These are phyloP conservation scores for Coemansia sp. DNA, from an alignment of 192 early-diverging fungal species.

Conservation along the genomic window DNA sequence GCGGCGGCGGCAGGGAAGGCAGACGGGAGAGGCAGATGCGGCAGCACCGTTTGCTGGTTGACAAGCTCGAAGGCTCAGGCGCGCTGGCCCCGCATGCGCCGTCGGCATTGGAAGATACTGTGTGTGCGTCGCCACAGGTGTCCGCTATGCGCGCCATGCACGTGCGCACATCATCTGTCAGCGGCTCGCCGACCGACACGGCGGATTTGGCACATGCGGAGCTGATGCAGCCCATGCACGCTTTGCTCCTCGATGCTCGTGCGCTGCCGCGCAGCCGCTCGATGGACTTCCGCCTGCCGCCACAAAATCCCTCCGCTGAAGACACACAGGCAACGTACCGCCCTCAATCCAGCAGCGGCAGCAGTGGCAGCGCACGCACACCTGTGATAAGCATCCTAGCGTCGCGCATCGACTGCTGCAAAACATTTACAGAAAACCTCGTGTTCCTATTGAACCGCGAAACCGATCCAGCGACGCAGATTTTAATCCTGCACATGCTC, in stretches of 20 bases:
- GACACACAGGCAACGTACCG: too few relatives aligned
- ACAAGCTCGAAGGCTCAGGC: not conserved
- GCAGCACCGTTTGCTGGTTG: constrained; percentile 3
- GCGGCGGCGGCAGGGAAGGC: not conserved
- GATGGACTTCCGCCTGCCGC: constrained; percentile 34
- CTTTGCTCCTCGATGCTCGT: constrained; percentile 15
- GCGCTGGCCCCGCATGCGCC: not conserved
- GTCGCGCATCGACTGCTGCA: constrained; percentile 52
- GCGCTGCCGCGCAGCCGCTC: constrained; percentile 36
- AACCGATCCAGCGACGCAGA: constrained; percentile 54
- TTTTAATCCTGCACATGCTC: constrained; percentile 67
- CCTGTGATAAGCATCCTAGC: constrained; percentile 38
- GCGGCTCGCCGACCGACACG: not conserved
- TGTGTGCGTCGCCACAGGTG: too few relatives aligned
- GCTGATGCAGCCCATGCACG: constrained; percentile 1
- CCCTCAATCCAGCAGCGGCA: not conserved
- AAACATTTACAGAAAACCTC: constrained; percentile 84
- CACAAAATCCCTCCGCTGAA: too few relatives aligned
- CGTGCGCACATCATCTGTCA: not conserved
- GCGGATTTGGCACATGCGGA: not conserved
- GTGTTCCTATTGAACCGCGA: constrained; percentile 92
- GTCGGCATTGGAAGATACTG: not conserved
- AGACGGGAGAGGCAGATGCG: not conserved
- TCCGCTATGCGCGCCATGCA: not conserved
- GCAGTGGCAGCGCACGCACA: constrained; percentile 2